Evolutionary conservation across 306 rosid species (phyloP).

Genomic region (Begonia masoniana): DNA sequence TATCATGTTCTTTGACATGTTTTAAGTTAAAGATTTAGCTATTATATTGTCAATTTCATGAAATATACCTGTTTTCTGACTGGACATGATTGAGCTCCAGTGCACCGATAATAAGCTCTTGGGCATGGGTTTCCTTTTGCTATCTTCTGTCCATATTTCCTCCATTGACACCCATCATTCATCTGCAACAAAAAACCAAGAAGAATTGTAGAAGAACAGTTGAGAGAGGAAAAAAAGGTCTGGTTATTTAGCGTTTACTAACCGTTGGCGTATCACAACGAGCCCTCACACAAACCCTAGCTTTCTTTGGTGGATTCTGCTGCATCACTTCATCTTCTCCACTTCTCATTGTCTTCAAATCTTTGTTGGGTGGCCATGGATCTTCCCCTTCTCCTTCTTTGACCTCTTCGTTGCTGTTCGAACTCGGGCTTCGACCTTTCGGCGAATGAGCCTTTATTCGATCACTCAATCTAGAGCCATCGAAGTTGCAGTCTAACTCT

Average conservation of each 20-base stretch:
- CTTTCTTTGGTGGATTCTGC: constrained; percentile 51
- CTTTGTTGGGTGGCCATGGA: constrained; percentile 35
- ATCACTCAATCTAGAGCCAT: constrained; percentile 30
- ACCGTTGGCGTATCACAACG: constrained; percentile 88
- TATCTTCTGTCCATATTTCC: constrained; percentile 93
- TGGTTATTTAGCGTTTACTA: constrained; percentile 5
- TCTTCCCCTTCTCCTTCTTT: constrained; percentile 47
- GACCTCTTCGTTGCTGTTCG: constrained; percentile 32
- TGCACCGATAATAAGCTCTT: constrained; percentile 94
- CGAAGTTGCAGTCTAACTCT: constrained; percentile 53
- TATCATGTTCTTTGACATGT: too few species aligned
- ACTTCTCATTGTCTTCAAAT: constrained; percentile 23
- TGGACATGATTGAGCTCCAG: constrained; percentile 70
- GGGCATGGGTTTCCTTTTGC: constrained; percentile 97
- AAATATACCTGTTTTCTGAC: constrained; percentile 66
- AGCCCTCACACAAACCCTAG: constrained; percentile 84
- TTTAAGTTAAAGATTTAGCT: too few species aligned
- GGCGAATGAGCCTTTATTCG: constrained; percentile 14
- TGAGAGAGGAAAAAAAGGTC: neutral
- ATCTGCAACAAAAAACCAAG: constrained; percentile 22
- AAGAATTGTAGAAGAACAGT: neutral
- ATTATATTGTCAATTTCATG: too few species aligned
- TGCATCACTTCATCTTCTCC: constrained; percentile 58
- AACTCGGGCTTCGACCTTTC: constrained; percentile 18
- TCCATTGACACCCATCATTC: constrained; percentile 98